Evolutionary conservation across 768 basidiomycete species (phyloP).

Genomic region (Chalciporus chontae): DNA sequence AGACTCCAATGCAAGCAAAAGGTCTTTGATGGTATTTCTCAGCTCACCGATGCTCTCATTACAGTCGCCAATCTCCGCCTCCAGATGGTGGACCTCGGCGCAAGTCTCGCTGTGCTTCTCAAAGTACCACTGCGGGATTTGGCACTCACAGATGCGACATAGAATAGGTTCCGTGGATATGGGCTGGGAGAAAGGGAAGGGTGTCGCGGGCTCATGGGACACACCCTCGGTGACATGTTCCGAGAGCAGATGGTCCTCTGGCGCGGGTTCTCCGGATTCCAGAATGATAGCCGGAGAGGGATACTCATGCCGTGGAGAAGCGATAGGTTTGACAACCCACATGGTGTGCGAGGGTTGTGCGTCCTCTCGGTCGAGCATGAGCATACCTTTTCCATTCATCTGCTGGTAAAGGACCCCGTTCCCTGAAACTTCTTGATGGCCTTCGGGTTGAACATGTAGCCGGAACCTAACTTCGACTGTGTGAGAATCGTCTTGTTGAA

Average conservation of each 20-base stretch:
- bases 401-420: constrained; percentile 62
- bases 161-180: constrained; percentile 83
- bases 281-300: constrained; percentile 60
- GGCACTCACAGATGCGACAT: constrained; percentile 96
- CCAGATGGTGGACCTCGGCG: constrained; percentile 90
- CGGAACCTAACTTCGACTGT: constrained; percentile 92
- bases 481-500: constrained; percentile 89
- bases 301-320: constrained; percentile 65
- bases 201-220: constrained; percentile 49
- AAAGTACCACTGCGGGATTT: constrained; percentile 98
- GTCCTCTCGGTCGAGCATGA: constrained; percentile 91
- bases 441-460: constrained; percentile 67
- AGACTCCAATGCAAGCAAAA: constrained; percentile 67
- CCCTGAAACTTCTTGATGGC: constrained; percentile 50
- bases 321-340: constrained; percentile 92
- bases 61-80: constrained; percentile 90
- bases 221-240: constrained; percentile 37
- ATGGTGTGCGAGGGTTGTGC: constrained; percentile 91
- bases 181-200: constrained; percentile 73
- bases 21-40: constrained; percentile 78
- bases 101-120: constrained; percentile 99
- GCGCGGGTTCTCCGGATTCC: constrained; percentile 41
- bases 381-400: constrained; percentile 98
- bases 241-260: constrained; percentile 39
- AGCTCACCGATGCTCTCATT: constrained; percentile 92